These are phyloP conservation scores for Chenopodium formosanum DNA, from an alignment of 148 eudicot species.

Conservation along the genomic window DNA sequence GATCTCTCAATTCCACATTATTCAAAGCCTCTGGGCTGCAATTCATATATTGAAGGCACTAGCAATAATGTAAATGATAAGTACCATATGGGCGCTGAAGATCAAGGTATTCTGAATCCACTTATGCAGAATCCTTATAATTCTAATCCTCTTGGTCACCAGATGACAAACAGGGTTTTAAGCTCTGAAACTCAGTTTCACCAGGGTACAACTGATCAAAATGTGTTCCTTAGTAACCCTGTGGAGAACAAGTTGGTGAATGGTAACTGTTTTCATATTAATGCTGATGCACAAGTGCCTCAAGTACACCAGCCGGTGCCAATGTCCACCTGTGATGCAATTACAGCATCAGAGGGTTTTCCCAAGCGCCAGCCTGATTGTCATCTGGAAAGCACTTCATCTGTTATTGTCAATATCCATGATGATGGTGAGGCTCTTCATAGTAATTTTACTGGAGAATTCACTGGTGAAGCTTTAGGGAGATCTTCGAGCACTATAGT, in stretches of 20 bases:
- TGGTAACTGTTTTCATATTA: conserved; percentile 27
- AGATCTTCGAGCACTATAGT: conserved; percentile 24
- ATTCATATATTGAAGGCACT: conserved; percentile 28
- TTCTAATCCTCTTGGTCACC: conserved; percentile 29
- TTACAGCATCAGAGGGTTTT: conserved; percentile 25
- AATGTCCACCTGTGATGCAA: conserved; percentile 20
- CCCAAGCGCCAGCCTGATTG: conserved; percentile 28
- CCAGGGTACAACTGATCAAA: conserved; percentile 32
- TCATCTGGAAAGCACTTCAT: conserved; percentile 28
- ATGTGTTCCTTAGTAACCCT: conserved; percentile 20
- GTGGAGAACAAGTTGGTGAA: conserved; percentile 25
- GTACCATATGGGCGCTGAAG: conserved; percentile 26
- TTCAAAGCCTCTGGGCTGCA: conserved; percentile 28
- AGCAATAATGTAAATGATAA: conserved; percentile 27
- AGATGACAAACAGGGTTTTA: conserved; percentile 28
- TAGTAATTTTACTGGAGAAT: conserved; percentile 21
- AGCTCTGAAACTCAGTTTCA: conserved; percentile 20
- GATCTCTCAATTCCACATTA: conserved; percentile 33
- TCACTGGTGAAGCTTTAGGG: conserved; percentile 32
- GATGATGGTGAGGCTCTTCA: conserved; percentile 33
- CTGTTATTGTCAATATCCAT: conserved; percentile 28
- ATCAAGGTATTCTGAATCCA: conserved; percentile 14
- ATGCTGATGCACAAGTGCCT: conserved; percentile 28
- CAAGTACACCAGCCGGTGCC: conserved; percentile 25
- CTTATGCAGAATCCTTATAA: conserved; percentile 23